Evolutionary conservation across 176 grass and related monocot species (phyloP), one percentile per base, ranked within the genome.

Genomic region (Puccinellia tenuiflora): DNA sequence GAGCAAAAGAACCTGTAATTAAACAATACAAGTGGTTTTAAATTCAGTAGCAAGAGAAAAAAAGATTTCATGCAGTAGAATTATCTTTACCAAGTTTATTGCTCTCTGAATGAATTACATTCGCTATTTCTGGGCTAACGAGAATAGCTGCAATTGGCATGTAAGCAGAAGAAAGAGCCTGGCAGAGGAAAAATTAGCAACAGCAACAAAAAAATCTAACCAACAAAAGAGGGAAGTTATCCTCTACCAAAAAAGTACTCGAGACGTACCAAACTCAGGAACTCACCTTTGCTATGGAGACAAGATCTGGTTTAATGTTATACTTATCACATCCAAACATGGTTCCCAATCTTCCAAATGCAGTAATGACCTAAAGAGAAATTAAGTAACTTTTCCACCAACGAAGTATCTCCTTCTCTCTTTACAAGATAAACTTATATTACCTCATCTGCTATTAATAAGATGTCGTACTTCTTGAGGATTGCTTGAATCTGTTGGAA

Each of bases 391-490:
- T 30, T 50, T 53, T 38, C 5, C 9, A 76, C 13, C 77, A 26
- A 69, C 22, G 52, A 60, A 77, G 43, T 29, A 76, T 55, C 17
- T 75, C 31, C 56, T 47, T 50, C 8, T 60, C 16, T 82, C 42
- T 65, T 78, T 24, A 25, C 3, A 35, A 0, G 26, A 67, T 33
- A 70, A 22, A 42, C 2, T 68, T 80, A 79, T 18, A 45, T 53
- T 88, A 97, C 95, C 95, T 98, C 95, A 83, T 98, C 95, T 35
- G 92, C 95, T 33, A 98, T 91, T 54, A 98, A 91, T 73, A 98
- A 90, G 76, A 98, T 90, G 59, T 98, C 96, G 14, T 98, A 98
- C 70, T 95, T 98, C 79, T 98, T 93, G 28, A 98, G 84, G 26
- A 98, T 62, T 75, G 76, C 87, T 86, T 98, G 96, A 90, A 95